phyloP scores from a whole-genome alignment of 2,329 filamentous ascomycete genomes.

The Pestalotiopsis sp. region DNA sequence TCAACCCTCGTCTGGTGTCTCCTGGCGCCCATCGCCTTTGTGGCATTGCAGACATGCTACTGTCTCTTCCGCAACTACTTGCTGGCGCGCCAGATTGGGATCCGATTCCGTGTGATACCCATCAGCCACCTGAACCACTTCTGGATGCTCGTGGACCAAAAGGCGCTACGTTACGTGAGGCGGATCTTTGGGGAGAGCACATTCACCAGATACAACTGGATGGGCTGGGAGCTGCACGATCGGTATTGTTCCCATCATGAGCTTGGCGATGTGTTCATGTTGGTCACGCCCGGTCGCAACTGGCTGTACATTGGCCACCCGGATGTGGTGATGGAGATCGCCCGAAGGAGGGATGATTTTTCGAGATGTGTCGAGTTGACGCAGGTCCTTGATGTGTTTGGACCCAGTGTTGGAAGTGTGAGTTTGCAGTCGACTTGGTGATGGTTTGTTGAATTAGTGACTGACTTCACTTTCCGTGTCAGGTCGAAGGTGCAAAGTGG shows the following conservation, averaged over 20 bases:
- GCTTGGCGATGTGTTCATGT: conserved; percentile 26
- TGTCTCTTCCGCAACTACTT: background rate
- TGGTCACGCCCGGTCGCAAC: conserved; percentile 18
- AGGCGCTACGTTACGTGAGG: conserved; percentile 22
- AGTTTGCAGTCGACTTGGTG: background rate
- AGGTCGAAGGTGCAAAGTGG: conserved; percentile 16
- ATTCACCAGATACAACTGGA: conserved; percentile 34
- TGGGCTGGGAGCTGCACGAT: conserved; percentile 30
- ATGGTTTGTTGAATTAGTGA: background rate
- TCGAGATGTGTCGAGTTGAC: conserved; percentile 11
- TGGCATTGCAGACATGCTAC: background rate
- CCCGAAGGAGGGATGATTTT: conserved; percentile 17
- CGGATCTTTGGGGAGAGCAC: conserved; percentile 28
- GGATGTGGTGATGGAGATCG: conserved; percentile 15
- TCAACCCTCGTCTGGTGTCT: background rate
- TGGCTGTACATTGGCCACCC: conserved; percentile 20
- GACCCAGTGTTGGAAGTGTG: background rate
- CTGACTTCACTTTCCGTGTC: background rate
- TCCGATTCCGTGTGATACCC: conserved; percentile 33
- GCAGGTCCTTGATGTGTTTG: background rate
- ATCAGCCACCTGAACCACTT: conserved; percentile 33
- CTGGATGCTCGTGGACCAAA: conserved; percentile 31
- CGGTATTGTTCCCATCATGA: conserved; percentile 25
- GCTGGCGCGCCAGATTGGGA: conserved; percentile 10
- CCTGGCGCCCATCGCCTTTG: background rate